Percentiles rank a stretch among this genome's conserved stretches.
These are phyloP conservation scores for Lactarius hengduanensis DNA, from an alignment of 768 basidiomycete species.

Conservation along the genomic window DNA sequence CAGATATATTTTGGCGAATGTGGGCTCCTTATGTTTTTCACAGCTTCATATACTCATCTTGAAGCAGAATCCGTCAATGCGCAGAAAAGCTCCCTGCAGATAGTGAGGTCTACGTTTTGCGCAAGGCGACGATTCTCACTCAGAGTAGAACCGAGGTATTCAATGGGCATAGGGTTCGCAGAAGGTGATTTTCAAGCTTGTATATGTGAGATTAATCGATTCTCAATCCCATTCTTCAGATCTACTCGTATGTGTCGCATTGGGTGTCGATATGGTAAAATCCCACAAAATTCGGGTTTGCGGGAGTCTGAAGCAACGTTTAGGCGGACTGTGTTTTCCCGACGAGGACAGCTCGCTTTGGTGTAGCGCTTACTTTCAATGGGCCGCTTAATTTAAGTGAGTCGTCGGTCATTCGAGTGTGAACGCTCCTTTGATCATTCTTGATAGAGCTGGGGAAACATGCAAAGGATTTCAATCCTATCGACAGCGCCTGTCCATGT, in stretches of 20 bases:
- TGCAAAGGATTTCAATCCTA: slow-evolving; percentile 63
- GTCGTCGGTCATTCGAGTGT: slow-evolving; percentile 28
- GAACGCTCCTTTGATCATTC: background rate
- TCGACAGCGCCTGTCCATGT: slow-evolving; percentile 79
- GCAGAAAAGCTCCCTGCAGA: slow-evolving; percentile 75
- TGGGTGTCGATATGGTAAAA: slow-evolving; percentile 89
- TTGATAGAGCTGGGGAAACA: slow-evolving; percentile 64
- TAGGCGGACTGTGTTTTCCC: slow-evolving; percentile 94
- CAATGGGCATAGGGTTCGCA: slow-evolving; percentile 91
- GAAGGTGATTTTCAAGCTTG: slow-evolving; percentile 53
- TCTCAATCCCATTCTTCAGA: slow-evolving; percentile 39
- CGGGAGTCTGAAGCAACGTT: slow-evolving; percentile 1
- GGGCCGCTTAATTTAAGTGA: slow-evolving; percentile 83
- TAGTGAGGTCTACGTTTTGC: slow-evolving; percentile 44
- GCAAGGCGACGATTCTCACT: slow-evolving; percentile 14
- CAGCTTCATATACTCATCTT: slow-evolving; percentile 24
- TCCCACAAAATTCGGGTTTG: background rate
- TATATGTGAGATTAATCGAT: background rate
- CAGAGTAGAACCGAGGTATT: slow-evolving; percentile 74
- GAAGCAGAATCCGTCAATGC: slow-evolving; percentile 75
- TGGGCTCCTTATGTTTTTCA: slow-evolving; percentile 37
- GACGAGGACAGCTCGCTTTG: slow-evolving; percentile 88
- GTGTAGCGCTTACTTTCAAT: slow-evolving; percentile 77
- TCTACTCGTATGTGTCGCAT: slow-evolving; percentile 83
- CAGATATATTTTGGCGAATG: slow-evolving; percentile 86